Evolutionary conservation across 2,329 filamentous ascomycete species (phyloP).

Genomic region (Cyphellophora europaea): DNA sequence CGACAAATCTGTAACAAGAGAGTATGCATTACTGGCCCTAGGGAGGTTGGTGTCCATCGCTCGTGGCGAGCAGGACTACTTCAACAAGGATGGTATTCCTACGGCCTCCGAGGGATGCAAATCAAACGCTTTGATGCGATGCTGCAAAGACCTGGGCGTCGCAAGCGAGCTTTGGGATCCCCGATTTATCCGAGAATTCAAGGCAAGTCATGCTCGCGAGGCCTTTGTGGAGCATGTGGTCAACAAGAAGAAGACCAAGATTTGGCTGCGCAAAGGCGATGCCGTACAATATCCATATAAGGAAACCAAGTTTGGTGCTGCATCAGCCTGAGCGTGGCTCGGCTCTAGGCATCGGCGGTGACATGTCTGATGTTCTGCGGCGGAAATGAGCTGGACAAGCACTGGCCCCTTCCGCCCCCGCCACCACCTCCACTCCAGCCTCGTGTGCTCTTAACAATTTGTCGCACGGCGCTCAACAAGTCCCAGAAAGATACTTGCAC

Average conservation of each 20-base stretch:
- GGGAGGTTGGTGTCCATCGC: slow-evolving; percentile 92
- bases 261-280: slow-evolving; percentile 80
- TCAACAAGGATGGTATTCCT: slow-evolving; percentile 78
- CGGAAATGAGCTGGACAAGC: too few species aligned
- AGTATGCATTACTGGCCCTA: slow-evolving; percentile 84
- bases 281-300: slow-evolving; percentile 57
- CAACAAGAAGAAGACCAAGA: slow-evolving; percentile 82
- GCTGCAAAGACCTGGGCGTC: slow-evolving; percentile 95
- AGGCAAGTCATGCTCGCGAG: slow-evolving; percentile 64
- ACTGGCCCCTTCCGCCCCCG: too few species aligned
- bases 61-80: slow-evolving; percentile 90
- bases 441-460: too few species aligned
- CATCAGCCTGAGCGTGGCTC: too few species aligned
- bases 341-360: too few species aligned
- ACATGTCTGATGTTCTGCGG: too few species aligned
- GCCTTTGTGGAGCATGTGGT: slow-evolving; percentile 79
- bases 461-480: too few species aligned
- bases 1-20: slow-evolving; percentile 70
- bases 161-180: slow-evolving; percentile 97
- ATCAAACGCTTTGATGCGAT: slow-evolving; percentile 94
- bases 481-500: too few species aligned
- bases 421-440: too few species aligned
- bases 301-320: slow-evolving; percentile 29
- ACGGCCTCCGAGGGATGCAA: slow-evolving; percentile 95
- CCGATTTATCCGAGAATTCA: slow-evolving; percentile 74